Evolutionary conservation across 495 filamentous ascomycete genomes (phyloP).

Genomic region (Daldinia grandis): DNA sequence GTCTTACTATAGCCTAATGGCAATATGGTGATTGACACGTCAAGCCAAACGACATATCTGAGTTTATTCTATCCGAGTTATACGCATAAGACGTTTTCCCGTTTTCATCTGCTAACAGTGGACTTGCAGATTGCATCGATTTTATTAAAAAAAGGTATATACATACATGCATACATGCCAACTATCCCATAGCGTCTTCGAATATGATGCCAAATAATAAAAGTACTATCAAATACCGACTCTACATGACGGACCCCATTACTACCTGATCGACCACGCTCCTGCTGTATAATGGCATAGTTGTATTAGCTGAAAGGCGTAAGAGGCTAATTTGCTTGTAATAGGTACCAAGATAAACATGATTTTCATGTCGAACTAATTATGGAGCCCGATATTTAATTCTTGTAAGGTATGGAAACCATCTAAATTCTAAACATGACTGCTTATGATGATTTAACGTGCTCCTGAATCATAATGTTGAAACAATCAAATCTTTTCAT

Average conservation of each 20-base stretch:
- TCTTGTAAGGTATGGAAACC: conserved; percentile 37
- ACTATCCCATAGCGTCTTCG: conserved; percentile 4
- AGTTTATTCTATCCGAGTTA: conserved; percentile 47
- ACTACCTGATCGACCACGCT: conserved; percentile 56
- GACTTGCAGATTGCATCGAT: conserved; percentile 4
- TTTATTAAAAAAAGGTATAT: conserved; percentile 13
- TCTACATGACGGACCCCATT: conserved; percentile 51
- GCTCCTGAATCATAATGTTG: conserved; percentile 77
- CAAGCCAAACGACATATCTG: conserved; percentile 91
- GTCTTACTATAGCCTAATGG: conserved; percentile 74
- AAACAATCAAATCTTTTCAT: conserved; percentile 91
- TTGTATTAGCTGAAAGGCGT: background rate
- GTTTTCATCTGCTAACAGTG: conserved; percentile 18
- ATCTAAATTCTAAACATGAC: background rate
- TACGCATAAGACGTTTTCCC: conserved; percentile 6
- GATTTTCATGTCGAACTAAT: background rate
- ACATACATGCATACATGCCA: background rate
- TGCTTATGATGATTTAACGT: conserved; percentile 67
- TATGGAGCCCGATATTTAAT: background rate
- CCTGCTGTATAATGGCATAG: conserved; percentile 29
- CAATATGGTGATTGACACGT: conserved; percentile 88
- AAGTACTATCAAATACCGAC: conserved; percentile 75
- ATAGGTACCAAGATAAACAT: background rate
- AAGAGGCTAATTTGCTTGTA: conserved; percentile 11
- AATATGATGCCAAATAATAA: conserved; percentile 63